Conservation (phyloP, 1,284 basidiomycete species). For the Chalciporus sp. region DNA sequence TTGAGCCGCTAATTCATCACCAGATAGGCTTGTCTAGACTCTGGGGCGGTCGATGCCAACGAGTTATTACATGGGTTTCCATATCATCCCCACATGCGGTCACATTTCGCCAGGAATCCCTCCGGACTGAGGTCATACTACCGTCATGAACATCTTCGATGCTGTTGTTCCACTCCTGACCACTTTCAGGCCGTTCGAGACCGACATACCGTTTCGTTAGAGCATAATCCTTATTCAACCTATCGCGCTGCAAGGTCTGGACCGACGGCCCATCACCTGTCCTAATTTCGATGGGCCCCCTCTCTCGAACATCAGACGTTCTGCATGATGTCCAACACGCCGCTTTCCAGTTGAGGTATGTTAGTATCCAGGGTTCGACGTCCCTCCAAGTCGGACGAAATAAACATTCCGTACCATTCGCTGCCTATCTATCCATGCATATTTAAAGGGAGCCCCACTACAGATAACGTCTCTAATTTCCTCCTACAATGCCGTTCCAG, state of each 20-base stretch:
- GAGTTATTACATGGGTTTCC: background rate
- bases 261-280: background rate
- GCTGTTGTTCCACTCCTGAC: background rate
- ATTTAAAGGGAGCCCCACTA: background rate
- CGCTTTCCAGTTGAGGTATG: background rate
- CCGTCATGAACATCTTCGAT: background rate
- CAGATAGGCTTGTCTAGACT: conserved; percentile 13
- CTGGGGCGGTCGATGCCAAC: background rate
- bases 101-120: background rate
- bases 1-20: background rate
- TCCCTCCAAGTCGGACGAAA: background rate
- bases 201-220: background rate
- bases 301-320: background rate
- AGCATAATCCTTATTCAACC: background rate
- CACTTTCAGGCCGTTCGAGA: conserved; percentile 10
- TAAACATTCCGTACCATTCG: background rate
- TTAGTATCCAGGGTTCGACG: background rate
- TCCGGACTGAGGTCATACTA: background rate
- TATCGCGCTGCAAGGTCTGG: conserved; percentile 14
- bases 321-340: background rate
- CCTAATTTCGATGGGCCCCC: background rate
- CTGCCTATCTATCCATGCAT: conserved; percentile 13
- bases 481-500: conserved; percentile 15
- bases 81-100: background rate
- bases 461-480: background rate